These are phyloP conservation scores for Suhomyces sp. DNA, from an alignment of 805 yeast species.

Conservation along the genomic window DNA sequence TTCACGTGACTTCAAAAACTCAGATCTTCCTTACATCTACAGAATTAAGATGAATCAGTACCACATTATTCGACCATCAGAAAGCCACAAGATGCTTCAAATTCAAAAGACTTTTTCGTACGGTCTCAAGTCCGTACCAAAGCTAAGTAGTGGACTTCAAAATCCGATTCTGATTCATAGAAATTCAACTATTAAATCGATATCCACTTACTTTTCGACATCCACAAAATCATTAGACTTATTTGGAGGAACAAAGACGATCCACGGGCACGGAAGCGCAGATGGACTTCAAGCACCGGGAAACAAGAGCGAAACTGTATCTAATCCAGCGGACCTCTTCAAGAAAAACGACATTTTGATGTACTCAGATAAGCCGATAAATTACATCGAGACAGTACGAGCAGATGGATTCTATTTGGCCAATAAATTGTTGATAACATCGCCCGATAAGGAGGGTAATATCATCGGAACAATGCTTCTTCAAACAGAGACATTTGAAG, in stretches of 20 bases:
- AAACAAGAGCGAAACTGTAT: slow-evolving; percentile 37
- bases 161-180: too few relatives aligned
- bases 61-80: too few relatives aligned
- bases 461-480: slow-evolving; percentile 49
- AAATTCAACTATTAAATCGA: too few relatives aligned
- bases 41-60: too few relatives aligned
- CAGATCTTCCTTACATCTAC: too few relatives aligned
- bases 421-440: slow-evolving; percentile 47
- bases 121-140: too few relatives aligned
- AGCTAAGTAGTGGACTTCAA: too few relatives aligned
- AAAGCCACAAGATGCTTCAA: too few relatives aligned
- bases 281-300: slow-evolving; percentile 27
- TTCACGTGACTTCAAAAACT: too few relatives aligned
- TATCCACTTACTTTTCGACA: too few relatives aligned
- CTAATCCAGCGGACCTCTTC: slow-evolving; percentile 44
- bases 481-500: slow-evolving; percentile 60
- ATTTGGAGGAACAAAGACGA: slow-evolving; percentile 31
- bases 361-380: slow-evolving; percentile 42
- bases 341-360: slow-evolving; percentile 44
- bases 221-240: too few relatives aligned
- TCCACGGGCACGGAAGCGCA: slow-evolving; percentile 5
- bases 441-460: slow-evolving; percentile 39
- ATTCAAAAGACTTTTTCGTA: too few relatives aligned
- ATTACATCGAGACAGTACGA: slow-evolving; percentile 45
- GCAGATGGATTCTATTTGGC: slow-evolving; percentile 60